These are phyloP conservation scores for Fraxinus angustifolia DNA, from an alignment of 305 asterid species.

Conservation along the genomic window DNA sequence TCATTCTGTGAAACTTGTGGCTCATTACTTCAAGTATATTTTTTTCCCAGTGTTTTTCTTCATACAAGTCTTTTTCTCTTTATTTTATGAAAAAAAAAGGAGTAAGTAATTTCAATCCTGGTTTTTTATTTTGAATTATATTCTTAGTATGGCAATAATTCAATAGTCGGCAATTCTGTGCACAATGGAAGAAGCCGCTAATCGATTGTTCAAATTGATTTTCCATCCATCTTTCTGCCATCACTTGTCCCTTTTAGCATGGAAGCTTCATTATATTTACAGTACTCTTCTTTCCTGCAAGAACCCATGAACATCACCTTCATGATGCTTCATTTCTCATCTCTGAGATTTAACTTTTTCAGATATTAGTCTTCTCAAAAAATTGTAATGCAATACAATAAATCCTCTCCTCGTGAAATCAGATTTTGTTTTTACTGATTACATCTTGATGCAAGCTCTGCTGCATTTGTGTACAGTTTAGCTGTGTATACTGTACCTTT, in stretches of 20 bases:
- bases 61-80: background rate
- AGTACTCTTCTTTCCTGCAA: background rate
- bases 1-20: background rate
- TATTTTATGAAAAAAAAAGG: background rate
- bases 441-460: background rate
- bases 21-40: background rate
- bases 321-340: background rate
- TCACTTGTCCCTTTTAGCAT: background rate
- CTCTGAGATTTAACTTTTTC: background rate
- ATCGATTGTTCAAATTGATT: background rate
- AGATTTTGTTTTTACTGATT: background rate
- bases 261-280: background rate
- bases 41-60: background rate
- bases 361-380: background rate
- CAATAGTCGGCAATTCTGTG: background rate
- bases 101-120: background rate
- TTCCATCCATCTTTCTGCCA: background rate
- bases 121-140: background rate
- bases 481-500: background rate
- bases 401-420: slow-evolving; percentile 6
- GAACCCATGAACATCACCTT: background rate
- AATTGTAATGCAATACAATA: background rate
- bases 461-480: background rate
- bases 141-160: background rate
- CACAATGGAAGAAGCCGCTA: slow-evolving; percentile 11